These are phyloP conservation scores for Cornus kousa DNA, from an alignment of 148 eudicot species.

Conservation along the genomic window DNA sequence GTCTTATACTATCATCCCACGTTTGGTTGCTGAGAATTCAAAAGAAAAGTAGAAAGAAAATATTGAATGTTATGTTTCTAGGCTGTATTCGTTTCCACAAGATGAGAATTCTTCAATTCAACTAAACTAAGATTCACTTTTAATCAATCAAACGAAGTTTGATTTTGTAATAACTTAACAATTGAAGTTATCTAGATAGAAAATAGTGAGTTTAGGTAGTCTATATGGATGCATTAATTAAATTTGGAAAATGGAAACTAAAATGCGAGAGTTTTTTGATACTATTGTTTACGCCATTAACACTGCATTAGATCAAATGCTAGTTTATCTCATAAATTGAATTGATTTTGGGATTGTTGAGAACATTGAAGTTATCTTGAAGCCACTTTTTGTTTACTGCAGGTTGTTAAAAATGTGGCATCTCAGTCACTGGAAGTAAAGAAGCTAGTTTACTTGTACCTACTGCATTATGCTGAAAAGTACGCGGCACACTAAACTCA, in stretches of 20 bases:
- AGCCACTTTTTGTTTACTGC: conserved; percentile 16
- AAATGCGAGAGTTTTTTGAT: neutral
- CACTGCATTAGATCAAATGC: neutral
- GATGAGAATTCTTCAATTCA: neutral
- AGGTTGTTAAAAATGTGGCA: conserved; percentile 99
- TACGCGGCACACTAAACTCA: conserved; percentile 33
- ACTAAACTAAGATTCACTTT: neutral
- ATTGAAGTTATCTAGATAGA: neutral
- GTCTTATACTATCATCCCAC: conserved; percentile 14
- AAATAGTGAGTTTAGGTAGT: neutral
- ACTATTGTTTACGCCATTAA: neutral
- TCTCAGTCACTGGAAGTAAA: conserved; percentile 92
- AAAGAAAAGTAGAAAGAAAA: neutral
- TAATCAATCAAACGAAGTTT: neutral
- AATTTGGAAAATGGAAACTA: neutral
- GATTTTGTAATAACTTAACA: neutral
- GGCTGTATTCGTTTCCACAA: neutral
- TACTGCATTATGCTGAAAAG: conserved; percentile 98
- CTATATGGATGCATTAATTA: neutral
- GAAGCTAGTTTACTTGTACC: conserved; percentile 96
- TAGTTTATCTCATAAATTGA: neutral
- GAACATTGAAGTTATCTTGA: conserved; percentile 20
- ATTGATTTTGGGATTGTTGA: neutral
- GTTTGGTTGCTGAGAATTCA: conserved; percentile 1
- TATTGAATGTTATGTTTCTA: neutral